phyloP scores from a whole-genome alignment of 176 grass and related monocot genomes.

The Rhipidocladum racemiflorum region DNA sequence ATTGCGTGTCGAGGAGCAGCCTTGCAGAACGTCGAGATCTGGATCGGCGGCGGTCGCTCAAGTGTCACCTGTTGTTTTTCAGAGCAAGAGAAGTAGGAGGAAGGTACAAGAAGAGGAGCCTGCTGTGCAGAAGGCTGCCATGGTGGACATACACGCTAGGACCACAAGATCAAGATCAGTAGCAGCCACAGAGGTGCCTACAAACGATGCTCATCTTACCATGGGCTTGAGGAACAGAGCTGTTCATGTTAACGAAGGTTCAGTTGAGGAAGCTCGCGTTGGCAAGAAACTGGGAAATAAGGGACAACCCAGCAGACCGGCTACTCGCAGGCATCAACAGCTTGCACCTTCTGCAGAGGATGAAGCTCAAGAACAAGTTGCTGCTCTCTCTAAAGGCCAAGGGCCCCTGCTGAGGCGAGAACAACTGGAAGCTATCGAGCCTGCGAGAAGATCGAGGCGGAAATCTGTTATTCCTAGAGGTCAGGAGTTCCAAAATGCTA shows the following conservation, averaged over 20 bases:
- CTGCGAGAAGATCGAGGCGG: slow-evolving; percentile 5
- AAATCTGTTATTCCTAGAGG: slow-evolving; percentile 12
- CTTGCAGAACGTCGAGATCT: slow-evolving; percentile 11
- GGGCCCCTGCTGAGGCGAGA: neutral
- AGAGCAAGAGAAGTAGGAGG: slow-evolving; percentile 8
- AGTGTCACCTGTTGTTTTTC: neutral
- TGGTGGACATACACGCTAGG: slow-evolving; percentile 5
- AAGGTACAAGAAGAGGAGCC: neutral
- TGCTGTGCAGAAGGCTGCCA: neutral
- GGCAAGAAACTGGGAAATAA: slow-evolving; percentile 14
- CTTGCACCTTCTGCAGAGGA: slow-evolving; percentile 8
- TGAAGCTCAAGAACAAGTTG: slow-evolving; percentile 1
- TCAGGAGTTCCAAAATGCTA: neutral
- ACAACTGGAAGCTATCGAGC: neutral
- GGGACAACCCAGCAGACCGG: neutral
- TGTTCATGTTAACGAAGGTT: neutral
- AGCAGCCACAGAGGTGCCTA: neutral
- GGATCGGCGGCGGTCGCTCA: neutral
- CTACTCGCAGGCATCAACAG: slow-evolving; percentile 6
- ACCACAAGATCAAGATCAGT: slow-evolving; percentile 13
- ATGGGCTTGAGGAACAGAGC: slow-evolving; percentile 30
- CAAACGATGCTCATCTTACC: slow-evolving; percentile 11
- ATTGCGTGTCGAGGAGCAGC: neutral
- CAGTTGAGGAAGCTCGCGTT: neutral
- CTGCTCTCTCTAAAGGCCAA: neutral